A percentile compares a stretch with the other conserved stretches of the same genome.
These are phyloP conservation scores for Bolboschoenus planiculmis DNA, from an alignment of 176 grass and related monocot species.

Conservation along the genomic window DNA sequence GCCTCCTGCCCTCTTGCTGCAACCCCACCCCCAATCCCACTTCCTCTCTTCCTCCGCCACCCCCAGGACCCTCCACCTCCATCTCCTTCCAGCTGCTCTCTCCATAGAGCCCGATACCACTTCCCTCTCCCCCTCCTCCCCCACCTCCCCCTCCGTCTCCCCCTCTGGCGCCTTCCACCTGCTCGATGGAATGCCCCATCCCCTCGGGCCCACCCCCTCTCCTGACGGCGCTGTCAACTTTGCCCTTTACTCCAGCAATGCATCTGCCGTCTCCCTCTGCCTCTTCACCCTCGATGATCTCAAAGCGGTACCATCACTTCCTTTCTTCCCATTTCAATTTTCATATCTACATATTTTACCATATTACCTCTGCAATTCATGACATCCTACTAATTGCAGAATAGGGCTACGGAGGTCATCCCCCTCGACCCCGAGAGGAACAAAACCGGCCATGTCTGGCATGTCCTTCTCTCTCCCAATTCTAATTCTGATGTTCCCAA, in stretches of 20 bases:
- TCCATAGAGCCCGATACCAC: not conserved
- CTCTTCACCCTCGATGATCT: conserved; percentile 71
- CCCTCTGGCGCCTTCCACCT: conserved; percentile 37
- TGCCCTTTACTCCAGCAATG: conserved; percentile 58
- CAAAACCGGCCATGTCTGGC: conserved; percentile 68
- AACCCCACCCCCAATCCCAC: no score
- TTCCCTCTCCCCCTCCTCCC: not conserved
- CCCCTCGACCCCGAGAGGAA: conserved; percentile 51
- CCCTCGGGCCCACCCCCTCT: conserved; percentile 50
- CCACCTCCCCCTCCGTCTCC: not conserved
- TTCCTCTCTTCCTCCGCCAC: no score
- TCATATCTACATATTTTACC: no score
- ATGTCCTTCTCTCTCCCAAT: conserved; percentile 43
- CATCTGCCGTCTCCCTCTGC: conserved; percentile 53
- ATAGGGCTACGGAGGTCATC: conserved; percentile 56
- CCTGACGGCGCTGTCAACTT: conserved; percentile 65
- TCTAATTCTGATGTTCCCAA: no score
- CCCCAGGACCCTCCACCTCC: no score
- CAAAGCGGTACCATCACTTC: no score
- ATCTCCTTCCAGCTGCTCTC: not conserved
- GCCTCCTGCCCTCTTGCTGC: no score
- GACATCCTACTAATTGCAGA: no score
- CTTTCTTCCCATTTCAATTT: no score
- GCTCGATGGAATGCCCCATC: conserved; percentile 57
- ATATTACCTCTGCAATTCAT: no score